Percentiles rank a stretch among this genome's conserved stretches.
Conservation (phyloP, 1,284 basidiomycete species). For the Ustilago trichophora region DNA sequence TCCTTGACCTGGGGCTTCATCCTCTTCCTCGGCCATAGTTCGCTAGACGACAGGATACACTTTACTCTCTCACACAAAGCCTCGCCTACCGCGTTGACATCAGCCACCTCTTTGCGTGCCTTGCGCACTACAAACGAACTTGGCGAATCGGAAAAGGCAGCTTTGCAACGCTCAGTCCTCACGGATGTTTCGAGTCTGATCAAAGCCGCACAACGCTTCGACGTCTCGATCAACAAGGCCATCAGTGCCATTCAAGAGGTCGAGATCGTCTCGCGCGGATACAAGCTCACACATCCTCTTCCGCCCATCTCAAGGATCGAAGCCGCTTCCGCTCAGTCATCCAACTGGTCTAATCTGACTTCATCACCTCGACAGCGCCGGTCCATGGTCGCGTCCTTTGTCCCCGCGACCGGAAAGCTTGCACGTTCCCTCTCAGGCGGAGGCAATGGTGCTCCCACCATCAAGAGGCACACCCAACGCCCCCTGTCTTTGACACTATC, state of each 20-base stretch:
- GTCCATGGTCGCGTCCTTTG: conserved; percentile 5
- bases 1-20: conserved; percentile 28
- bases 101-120: conserved; percentile 10
- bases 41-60: conserved; percentile 22
- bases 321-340: conserved; percentile 22
- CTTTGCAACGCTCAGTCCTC: conserved; percentile 22
- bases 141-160: conserved; percentile 11
- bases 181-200: conserved; percentile 30
- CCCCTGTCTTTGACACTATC: conserved; percentile 30
- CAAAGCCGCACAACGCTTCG: conserved; percentile 49
- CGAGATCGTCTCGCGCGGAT: conserved; percentile 62
- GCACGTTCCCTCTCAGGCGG: conserved; percentile 40
- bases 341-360: not conserved
- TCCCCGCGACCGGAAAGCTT: conserved; percentile 18
- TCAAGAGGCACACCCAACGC: conserved; percentile 25
- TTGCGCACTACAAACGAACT: conserved; percentile 2
- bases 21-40: conserved; percentile 20
- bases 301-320: conserved; percentile 65
- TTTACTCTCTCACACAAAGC: conserved; percentile 25
- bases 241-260: conserved; percentile 64
- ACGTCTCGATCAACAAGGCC: conserved; percentile 53
- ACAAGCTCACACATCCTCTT: conserved; percentile 59
- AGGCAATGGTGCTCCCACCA: conserved; percentile 22
- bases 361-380: conserved; percentile 29
- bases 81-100: not conserved